phyloP scores from a whole-genome alignment of 805 yeast genomes.

The Candida sphagnicola region DNA sequence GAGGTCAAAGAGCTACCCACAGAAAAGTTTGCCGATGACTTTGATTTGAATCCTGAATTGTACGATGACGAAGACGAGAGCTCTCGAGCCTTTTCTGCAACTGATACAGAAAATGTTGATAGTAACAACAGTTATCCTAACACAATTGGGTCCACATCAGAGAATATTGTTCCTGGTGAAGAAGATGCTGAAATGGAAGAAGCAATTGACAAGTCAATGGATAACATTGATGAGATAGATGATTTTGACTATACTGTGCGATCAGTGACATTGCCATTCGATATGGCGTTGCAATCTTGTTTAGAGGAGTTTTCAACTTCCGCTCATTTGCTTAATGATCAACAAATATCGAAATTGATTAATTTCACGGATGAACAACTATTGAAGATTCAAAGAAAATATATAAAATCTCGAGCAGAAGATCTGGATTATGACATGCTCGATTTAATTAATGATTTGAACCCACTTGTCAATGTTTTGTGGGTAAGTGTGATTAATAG shows the following conservation, averaged over 20 bases:
- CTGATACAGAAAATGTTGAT: neutral
- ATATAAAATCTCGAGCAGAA: constrained; percentile 34
- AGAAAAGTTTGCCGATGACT: constrained; percentile 19
- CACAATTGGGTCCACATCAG: neutral
- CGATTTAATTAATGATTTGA: constrained; percentile 23
- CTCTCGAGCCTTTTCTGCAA: neutral
- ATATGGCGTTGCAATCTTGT: constrained; percentile 19
- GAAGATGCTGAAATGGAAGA: too few species aligned
- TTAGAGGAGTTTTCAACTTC: constrained; percentile 6
- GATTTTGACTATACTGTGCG: neutral
- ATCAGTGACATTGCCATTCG: constrained; percentile 26
- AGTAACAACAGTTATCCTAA: neutral
- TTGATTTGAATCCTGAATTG: constrained; percentile 39
- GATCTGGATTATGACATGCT: constrained; percentile 18
- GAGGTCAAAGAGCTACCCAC: constrained; percentile 26
- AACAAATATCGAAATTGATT: constrained; percentile 34
- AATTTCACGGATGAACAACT: constrained; percentile 34
- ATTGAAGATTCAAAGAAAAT: constrained; percentile 29
- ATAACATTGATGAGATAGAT: too few species aligned
- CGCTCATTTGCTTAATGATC: constrained; percentile 3
- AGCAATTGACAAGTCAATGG: too few species aligned
- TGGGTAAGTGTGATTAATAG: constrained; percentile 28
- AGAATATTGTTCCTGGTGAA: neutral
- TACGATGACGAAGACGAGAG: constrained; percentile 21
- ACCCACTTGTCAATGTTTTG: constrained; percentile 22